phyloP scores from a whole-genome alignment of 164 flowering plant genomes.

The Euptelea pleiosperma region DNA sequence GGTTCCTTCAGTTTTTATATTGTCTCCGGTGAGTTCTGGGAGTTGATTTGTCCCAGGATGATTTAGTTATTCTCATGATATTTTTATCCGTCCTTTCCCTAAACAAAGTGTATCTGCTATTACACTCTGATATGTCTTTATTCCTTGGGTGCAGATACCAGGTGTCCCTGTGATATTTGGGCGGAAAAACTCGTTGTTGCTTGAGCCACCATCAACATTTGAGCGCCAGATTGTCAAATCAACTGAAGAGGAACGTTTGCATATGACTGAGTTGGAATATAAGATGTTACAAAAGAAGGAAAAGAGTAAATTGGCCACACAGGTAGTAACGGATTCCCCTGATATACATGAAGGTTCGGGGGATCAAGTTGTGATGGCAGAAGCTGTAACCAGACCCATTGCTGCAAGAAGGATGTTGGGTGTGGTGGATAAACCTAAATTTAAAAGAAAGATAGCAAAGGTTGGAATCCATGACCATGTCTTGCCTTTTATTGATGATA shows the following conservation, averaged over 20 bases:
- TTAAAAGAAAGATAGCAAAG: conserved; percentile 21
- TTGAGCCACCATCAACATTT: conserved; percentile 63
- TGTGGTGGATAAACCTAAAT: conserved; percentile 9
- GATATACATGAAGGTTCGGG: conserved; percentile 32
- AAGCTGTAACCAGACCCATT: conserved; percentile 11
- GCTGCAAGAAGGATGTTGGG: conserved; percentile 12
- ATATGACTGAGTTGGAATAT: conserved; percentile 52
- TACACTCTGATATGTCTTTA: neutral
- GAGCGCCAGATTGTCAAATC: conserved; percentile 60
- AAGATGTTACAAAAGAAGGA: conserved; percentile 40
- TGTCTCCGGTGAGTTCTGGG: neutral
- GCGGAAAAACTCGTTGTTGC: conserved; percentile 58
- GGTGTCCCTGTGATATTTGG: conserved; percentile 80
- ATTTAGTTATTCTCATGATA: no score
- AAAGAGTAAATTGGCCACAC: conserved; percentile 14
- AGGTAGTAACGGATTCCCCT: conserved; percentile 19
- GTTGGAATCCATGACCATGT: neutral
- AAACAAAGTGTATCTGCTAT: no score
- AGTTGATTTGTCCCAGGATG: no score
- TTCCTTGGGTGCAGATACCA: conserved; percentile 53
- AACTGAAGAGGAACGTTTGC: conserved; percentile 62
- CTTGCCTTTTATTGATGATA: neutral
- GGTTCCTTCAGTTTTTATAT: neutral
- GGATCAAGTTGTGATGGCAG: conserved; percentile 13
- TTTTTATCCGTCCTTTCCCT: no score